phyloP scores from a whole-genome alignment of 2,329 filamentous ascomycete species.

The Penicillium palitans region DNA sequence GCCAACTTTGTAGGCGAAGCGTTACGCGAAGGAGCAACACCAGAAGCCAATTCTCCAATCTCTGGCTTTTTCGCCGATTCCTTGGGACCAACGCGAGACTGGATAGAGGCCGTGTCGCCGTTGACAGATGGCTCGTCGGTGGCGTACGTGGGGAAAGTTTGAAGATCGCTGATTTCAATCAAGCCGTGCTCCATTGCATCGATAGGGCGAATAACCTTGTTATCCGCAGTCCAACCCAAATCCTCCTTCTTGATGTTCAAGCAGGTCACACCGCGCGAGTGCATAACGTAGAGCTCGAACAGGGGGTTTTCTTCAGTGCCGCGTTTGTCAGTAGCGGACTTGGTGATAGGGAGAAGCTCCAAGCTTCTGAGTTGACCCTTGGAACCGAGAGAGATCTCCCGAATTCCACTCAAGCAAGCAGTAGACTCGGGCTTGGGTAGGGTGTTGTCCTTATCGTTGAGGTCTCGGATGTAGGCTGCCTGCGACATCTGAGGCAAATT shows the following conservation, averaged over 20 bases:
- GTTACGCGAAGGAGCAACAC: constrained; percentile 29
- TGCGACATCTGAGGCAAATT: constrained; percentile 77
- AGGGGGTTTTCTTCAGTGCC: constrained; percentile 68
- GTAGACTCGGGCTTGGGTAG: constrained; percentile 89
- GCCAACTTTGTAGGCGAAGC: constrained; percentile 43
- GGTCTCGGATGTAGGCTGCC: constrained; percentile 78
- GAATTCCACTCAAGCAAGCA: constrained; percentile 93
- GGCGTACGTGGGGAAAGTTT: constrained; percentile 47
- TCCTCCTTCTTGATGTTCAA: constrained; percentile 83
- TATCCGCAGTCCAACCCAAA: constrained; percentile 86
- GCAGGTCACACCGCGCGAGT: constrained; percentile 94
- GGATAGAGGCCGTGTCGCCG: constrained; percentile 41
- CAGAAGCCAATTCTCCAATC: constrained; percentile 26
- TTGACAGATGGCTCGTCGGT: constrained; percentile 48
- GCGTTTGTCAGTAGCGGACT: constrained; percentile 52
- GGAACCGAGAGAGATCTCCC: constrained; percentile 88
- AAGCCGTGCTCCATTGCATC: constrained; percentile 73
- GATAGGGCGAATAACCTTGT: constrained; percentile 77
- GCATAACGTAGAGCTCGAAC: constrained; percentile 96
- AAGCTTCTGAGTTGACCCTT: constrained; percentile 86
- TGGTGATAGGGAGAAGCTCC: constrained; percentile 74
- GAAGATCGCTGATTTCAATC: constrained; percentile 72
- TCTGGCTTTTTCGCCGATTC: constrained; percentile 42
- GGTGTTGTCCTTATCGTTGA: constrained; percentile 69
- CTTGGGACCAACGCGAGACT: constrained; percentile 41